Evolutionary conservation across 202 grass and related monocot species (phyloP), one percentile per base, ranked within the genome.

Genomic region (Zoysia matrella): DNA sequence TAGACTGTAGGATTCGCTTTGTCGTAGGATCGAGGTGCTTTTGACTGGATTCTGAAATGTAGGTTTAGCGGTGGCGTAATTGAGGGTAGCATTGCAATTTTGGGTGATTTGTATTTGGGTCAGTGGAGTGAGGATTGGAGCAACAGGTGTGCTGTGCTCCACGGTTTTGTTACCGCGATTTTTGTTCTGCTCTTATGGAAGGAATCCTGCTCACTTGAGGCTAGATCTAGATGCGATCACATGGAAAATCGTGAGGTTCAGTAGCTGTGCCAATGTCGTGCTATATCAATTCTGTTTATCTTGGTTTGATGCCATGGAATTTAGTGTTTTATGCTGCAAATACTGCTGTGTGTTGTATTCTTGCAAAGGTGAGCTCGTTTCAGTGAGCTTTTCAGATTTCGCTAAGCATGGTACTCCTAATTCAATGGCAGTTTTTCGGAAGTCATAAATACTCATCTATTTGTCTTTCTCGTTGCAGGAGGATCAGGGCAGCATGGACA

Each of bases 401-500:
- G 30, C 30, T 36, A 36, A 36, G 30, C 30, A 36, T 36, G 30
- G 30, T 36, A 36, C 30, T 36, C 30, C 30, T 36, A 36, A 36
- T 36, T 36, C 30, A 36, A 36, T 36, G 30, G 30, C 0, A 1
- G 30, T 36, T 36, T 58, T 14, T 58, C 15, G n/a, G n/a, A 58
- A 58, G 1, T 18, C 56, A 18, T 0, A 1, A 1, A 1, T 58
- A 18, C 5, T 58, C 6, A 6, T 58, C 22, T 40, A 11, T 63
- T 63, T 48, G 60, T 15, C 15, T 45, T 86, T 18, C 44, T 71
- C 7, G 30, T 83, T 71, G 52, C 83, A 95, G 93, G 93, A 96
- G 70, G 91, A 94, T 89, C 89, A 99, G 61, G 75, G 57, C 4
- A 94, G 80, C 84, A 79, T 74, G 1, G 91, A 99, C 81, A 96